A percentile compares a stretch with the other conserved stretches of the same genome.
Conservation (phyloP, 306 rosid genomes). For the Cucurbita maxima region DNA sequence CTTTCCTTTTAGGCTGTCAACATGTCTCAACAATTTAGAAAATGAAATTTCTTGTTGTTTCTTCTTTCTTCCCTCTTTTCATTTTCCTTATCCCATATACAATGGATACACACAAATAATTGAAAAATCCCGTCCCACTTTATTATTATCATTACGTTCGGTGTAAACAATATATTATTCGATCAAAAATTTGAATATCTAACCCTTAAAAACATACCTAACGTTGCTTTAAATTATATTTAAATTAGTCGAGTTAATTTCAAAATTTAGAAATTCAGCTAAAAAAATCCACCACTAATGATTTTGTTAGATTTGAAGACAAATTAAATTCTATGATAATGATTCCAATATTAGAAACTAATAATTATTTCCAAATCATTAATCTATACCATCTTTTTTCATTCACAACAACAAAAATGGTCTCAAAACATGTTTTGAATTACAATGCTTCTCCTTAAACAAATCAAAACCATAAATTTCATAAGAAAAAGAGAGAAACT, state of each 20-base stretch:
- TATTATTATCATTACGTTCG: background rate
- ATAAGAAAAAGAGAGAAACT: too few relatives aligned
- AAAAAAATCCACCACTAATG: conserved; percentile 1
- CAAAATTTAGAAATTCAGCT: too few relatives aligned
- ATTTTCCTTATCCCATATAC: background rate
- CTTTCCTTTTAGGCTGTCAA: background rate
- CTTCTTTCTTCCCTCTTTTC: background rate
- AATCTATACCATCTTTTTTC: background rate
- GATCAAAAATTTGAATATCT: background rate
- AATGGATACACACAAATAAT: background rate
- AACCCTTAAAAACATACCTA: background rate
- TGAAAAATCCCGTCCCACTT: background rate
- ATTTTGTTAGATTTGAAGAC: conserved; percentile 13
- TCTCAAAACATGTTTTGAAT: background rate
- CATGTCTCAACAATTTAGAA: background rate
- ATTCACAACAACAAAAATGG: background rate
- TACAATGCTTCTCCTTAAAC: background rate
- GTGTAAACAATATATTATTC: background rate
- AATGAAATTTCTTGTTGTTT: background rate
- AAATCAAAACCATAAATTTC: background rate
- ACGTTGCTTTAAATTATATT: background rate
- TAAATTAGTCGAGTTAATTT: too few relatives aligned
- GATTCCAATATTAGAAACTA: conserved; percentile 1
- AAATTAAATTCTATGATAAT: background rate
- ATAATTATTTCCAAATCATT: background rate